Evolutionary conservation across 306 rosid species (phyloP), one percentile per base, ranked within the genome.

Genomic region (Lathyrus sativus): DNA sequence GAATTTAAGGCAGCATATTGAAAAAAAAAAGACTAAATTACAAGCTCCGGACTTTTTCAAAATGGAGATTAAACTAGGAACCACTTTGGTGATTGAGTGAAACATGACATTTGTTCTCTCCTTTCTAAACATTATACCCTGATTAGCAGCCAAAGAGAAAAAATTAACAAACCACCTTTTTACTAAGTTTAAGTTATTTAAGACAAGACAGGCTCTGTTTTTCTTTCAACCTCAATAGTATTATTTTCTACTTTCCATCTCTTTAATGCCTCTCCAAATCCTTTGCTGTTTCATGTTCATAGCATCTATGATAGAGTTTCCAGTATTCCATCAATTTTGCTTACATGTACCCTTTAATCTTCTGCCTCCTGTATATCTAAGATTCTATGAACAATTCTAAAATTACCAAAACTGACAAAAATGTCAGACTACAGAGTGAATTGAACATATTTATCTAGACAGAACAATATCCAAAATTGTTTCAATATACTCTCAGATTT

Each of bases 221-320:
- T 84, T 80, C 73, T 75, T 62, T 74, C 69, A 57, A 91, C 85
- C 80, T 76, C 86, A 75, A 76, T 45, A 58, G 59, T 58, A 60
- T 24, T 46, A 33, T 70, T 83, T 68, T 84, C 89, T 17, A 67
- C 79, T 67, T 74, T 74, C 88, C 83, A 79, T 46, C 58, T 73
- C 77, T 62, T 74, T 56, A 60, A 63, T 17, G 51, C 74, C 64
- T 59, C 86, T 72, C 65, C 86, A 80, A 71, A 65, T 70, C 78
- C 86, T 73, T 43, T 68, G 65, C n/a, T 56, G 51, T 43, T 43
- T 43, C 48, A 79, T 54, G 63, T 62, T 75, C 66, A 63, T 81
- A 43, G 63, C 59, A 59, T 75, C 79, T 50, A 41, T 53, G 18
- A 19, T 43, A 29, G 68, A 71, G 74, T 71, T 73, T 78, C 82